Conservation (phyloP, 352 stramenopile genomes). For the Phytophthora idaei region DNA sequence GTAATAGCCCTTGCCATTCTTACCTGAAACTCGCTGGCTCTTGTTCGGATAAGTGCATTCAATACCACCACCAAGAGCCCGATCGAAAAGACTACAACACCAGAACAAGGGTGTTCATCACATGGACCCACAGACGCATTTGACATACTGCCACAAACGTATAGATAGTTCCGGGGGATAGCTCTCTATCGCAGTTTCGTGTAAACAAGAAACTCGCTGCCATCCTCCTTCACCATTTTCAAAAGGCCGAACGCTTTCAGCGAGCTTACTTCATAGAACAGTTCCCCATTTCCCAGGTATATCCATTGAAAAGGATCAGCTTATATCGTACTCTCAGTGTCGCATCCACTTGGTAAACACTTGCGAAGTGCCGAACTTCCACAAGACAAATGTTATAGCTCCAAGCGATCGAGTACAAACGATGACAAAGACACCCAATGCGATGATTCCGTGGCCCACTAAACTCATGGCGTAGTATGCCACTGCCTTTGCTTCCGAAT, state of each 20-base stretch:
- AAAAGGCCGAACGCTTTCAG: constrained; percentile 33
- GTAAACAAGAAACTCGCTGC: constrained; percentile 21
- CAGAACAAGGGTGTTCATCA: background rate
- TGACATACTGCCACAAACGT: constrained; percentile 11
- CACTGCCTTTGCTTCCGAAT: constrained; percentile 1
- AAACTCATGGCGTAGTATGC: constrained; percentile 33
- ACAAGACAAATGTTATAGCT: constrained; percentile 11
- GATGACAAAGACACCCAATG: constrained; percentile 21
- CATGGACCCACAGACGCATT: background rate
- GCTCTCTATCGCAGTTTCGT: constrained; percentile 19
- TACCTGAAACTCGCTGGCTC: background rate
- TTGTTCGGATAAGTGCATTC: background rate
- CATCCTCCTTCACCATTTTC: constrained; percentile 11
- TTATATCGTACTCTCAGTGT: constrained; percentile 18
- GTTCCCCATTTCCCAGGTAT: constrained; percentile 13
- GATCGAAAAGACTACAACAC: constrained; percentile 1
- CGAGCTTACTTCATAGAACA: constrained; percentile 18
- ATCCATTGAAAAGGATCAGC: constrained; percentile 15
- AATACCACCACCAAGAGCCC: background rate
- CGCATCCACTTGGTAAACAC: constrained; percentile 20
- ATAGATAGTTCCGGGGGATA: constrained; percentile 14
- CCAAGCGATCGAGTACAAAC: constrained; percentile 16
- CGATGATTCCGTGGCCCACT: constrained; percentile 20
- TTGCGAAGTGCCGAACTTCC: constrained; percentile 11
- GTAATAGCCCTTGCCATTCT: background rate